Evolutionary conservation across 2,329 filamentous ascomycete genomes (phyloP), one percentile per base, ranked within the genome.

Genomic region (Colletotrichum lindemuthianum): DNA sequence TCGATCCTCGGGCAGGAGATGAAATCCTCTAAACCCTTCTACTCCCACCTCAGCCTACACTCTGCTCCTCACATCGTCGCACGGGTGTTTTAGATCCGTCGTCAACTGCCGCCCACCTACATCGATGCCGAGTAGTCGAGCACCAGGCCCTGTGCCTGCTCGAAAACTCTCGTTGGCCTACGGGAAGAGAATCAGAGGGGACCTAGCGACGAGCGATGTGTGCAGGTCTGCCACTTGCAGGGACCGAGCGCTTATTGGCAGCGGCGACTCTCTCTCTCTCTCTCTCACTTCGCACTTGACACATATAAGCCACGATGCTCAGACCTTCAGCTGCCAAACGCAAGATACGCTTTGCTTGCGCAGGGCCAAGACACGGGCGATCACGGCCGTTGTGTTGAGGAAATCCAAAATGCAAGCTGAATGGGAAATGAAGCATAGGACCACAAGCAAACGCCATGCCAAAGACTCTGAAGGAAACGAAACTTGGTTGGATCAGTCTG

Each of bases 321-420:
- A 56, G 61, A 61, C 58, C 34, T 39, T 45, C 53, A 50, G 58
- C 61, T 55, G 58, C 61, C 61, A 56, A 61, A 61, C 58, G 61
- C 61, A 52, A 61, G 61, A 65, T 65, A 61, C 57, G 61, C 61
- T 65, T 55, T 65, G 36, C 57, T 61, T 56, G 37, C 61, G 51
- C 61, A 65, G 61, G 33, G 61, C 58, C 61, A 61, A 65, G 58
- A 56, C 61, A 60, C 45, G 58, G 58, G 45, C 58, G 58, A 61
- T 13, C 58, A 51, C 52, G 61, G 43, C 33, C 34, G 51, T 44
- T 15, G 58, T 39, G 24, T 48, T 53, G 16, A 61, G 41, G 32
- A 36, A 56, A 24, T 32, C 9, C 24, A 56, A 32, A 40, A 57
- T 36, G 8, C n/a, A 34, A 16, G 10, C 15, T 15, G 40, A 34